A percentile compares a stretch with the other conserved stretches of the same genome.
Evolutionary conservation across 371 early-diverging fungal species (phyloP).

Genomic region (Mortierella sp.): DNA sequence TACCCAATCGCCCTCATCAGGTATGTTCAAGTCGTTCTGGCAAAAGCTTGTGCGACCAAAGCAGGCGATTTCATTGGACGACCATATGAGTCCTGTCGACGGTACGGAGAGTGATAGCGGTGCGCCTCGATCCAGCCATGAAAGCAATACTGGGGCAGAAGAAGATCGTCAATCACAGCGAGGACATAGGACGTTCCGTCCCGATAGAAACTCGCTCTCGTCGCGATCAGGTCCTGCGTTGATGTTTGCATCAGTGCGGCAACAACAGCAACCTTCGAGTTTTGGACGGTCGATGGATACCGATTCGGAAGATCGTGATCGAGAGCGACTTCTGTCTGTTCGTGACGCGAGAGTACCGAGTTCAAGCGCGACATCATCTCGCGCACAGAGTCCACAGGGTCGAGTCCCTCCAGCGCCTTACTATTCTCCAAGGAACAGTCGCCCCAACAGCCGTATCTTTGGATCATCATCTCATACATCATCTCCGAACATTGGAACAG

Average conservation of each 20-base stretch:
- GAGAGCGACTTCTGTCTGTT: conserved; percentile 27
- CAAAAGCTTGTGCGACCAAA: conserved; percentile 41
- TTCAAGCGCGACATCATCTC: conserved; percentile 19
- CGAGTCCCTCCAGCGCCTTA: neutral
- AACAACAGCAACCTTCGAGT: conserved; percentile 34
- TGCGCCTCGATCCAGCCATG: conserved; percentile 43
- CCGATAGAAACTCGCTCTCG: conserved; percentile 16
- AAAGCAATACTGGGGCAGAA: conserved; percentile 11
- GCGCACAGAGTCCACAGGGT: conserved; percentile 37
- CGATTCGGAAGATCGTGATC: conserved; percentile 18
- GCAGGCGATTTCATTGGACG: conserved; percentile 37
- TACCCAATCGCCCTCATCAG: conserved; percentile 11
- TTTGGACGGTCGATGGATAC: conserved; percentile 14
- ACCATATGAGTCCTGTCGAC: conserved; percentile 2
- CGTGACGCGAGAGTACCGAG: conserved; percentile 9
- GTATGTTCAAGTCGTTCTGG: conserved; percentile 39
- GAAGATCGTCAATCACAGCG: conserved; percentile 11
- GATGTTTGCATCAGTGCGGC: conserved; percentile 54
- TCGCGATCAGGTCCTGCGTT: conserved; percentile 42
- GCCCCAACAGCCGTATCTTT: conserved; percentile 33
- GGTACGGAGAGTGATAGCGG: conserved; percentile 19
- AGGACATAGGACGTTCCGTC: conserved; percentile 8
- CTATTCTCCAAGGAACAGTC: conserved; percentile 19
- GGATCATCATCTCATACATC: conserved; percentile 1
- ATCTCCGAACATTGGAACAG: no score